A percentile compares a stretch with the other conserved stretches of the same genome.
Conservation (phyloP, 2,329 filamentous ascomycete species). For the Colletotrichum scovillei region DNA sequence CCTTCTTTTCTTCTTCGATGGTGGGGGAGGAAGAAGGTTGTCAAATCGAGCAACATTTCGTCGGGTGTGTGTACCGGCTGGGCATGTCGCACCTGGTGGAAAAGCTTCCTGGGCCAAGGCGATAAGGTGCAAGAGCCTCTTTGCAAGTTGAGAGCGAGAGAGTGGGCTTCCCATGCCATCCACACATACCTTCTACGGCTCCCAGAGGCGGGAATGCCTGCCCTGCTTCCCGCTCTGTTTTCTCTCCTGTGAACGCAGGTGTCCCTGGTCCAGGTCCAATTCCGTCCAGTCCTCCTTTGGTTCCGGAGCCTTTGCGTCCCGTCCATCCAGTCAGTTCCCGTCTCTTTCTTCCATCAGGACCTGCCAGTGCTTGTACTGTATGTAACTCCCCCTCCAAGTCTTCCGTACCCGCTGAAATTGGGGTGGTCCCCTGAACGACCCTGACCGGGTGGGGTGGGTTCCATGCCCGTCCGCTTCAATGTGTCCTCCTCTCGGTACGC, state of each 20-base stretch:
- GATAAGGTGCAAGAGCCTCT: slow-evolving; percentile 10
- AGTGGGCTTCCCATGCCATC: slow-evolving; percentile 3
- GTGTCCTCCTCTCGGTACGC: not conserved
- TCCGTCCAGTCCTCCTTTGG: no score
- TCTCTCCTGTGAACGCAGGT: not conserved
- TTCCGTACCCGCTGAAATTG: slow-evolving; percentile 11
- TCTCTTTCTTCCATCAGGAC: slow-evolving; percentile 4
- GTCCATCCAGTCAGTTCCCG: not conserved
- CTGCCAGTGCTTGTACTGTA: slow-evolving; percentile 26
- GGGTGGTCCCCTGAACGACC: slow-evolving; percentile 32
- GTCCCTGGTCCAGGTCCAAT: not conserved
- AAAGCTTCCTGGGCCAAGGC: not conserved
- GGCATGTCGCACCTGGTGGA: slow-evolving; percentile 1
- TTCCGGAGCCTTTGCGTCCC: no score
- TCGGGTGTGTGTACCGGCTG: slow-evolving; percentile 13
- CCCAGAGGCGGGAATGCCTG: not conserved
- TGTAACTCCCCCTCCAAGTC: not conserved
- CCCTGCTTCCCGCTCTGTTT: slow-evolving; percentile 4
- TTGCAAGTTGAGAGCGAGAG: not conserved
- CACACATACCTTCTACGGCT: not conserved
- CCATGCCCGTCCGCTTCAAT: slow-evolving; percentile 16
- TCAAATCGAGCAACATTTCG: not conserved
- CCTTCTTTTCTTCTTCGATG: slow-evolving; percentile 12
- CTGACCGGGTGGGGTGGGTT: slow-evolving; percentile 5
- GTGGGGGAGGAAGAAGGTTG: not conserved